Percentiles rank a stretch among this genome's conserved stretches.
phyloP scores from a whole-genome alignment of 1,284 basidiomycete genomes.

The Papiliotrema terrestris region DNA sequence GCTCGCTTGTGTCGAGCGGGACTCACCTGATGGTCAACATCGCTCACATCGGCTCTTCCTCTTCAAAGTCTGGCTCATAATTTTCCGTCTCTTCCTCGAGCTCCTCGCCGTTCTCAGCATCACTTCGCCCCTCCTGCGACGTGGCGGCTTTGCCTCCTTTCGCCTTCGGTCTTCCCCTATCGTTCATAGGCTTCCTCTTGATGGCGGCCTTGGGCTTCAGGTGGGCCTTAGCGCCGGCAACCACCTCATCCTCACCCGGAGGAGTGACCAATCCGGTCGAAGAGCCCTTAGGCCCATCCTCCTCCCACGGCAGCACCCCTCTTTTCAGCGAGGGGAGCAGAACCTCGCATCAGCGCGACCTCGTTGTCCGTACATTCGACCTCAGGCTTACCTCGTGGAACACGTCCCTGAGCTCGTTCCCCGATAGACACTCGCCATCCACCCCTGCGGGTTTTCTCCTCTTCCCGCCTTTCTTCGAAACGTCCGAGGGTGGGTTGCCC shows the following conservation, averaged over 20 bases:
- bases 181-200: too few species aligned
- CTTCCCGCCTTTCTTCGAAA: background rate
- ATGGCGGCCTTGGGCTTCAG: too few species aligned
- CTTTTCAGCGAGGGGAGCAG: slow-evolving; percentile 27
- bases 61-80: slow-evolving; percentile 1
- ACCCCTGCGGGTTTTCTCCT: slow-evolving; percentile 5
- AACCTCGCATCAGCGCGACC: slow-evolving; percentile 6
- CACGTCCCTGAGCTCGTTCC: slow-evolving; percentile 25
- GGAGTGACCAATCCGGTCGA: background rate
- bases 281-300: background rate
- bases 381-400: slow-evolving; percentile 28
- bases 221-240: too few species aligned
- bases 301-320: slow-evolving; percentile 21
- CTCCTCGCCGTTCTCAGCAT: background rate
- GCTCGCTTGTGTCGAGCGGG: too few species aligned
- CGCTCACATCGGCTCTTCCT: background rate
- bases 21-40: too few species aligned
- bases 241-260: too few species aligned
- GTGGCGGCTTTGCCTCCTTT: too few species aligned
- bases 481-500: background rate
- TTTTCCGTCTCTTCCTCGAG: background rate
- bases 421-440: slow-evolving; percentile 8
- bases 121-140: background rate
- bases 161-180: background rate
- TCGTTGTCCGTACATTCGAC: background rate